phyloP scores from a whole-genome alignment of 1,284 basidiomycete species.

The Boletus mariae region DNA sequence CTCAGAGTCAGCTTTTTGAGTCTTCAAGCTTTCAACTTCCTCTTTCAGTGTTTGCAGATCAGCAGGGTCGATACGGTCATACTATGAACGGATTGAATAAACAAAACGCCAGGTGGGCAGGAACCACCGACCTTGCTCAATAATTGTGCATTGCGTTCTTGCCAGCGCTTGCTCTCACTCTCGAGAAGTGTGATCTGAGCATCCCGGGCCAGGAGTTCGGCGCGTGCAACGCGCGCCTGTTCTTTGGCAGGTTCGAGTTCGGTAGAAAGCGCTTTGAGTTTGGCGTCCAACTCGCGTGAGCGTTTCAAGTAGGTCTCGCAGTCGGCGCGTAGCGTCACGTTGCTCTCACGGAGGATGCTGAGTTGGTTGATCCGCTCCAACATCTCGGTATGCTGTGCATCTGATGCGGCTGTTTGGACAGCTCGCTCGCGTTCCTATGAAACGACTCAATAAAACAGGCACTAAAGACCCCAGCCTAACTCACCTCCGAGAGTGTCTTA shows the following conservation, averaged over 20 bases:
- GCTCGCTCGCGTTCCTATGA: constrained; percentile 74
- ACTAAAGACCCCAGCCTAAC: constrained; percentile 3
- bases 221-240: constrained; percentile 61
- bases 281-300: constrained; percentile 60
- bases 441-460: constrained; percentile 4
- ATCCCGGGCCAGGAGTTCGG: constrained; percentile 72
- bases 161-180: constrained; percentile 81
- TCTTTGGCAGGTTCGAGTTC: constrained; percentile 79
- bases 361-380: constrained; percentile 86
- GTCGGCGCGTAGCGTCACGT: constrained; percentile 78
- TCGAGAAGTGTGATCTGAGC: constrained; percentile 71
- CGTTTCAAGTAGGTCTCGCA: constrained; percentile 66
- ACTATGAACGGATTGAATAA: constrained; percentile 40
- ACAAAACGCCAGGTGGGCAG: neutral
- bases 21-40: constrained; percentile 57
- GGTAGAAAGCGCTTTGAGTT: constrained; percentile 54
- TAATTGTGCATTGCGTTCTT: constrained; percentile 77
- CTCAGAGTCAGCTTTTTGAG: constrained; percentile 41
- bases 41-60: constrained; percentile 81
- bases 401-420: constrained; percentile 62
- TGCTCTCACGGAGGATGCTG: constrained; percentile 85
- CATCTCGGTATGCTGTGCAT: constrained; percentile 82
- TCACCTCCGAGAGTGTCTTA: constrained; percentile 60
- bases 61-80: constrained; percentile 84
- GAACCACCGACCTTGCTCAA: constrained; percentile 61